Evolutionary conservation across 2,329 filamentous ascomycete species (phyloP), one percentile per base, ranked within the genome.

Genomic region (Rutstroemia sp.): DNA sequence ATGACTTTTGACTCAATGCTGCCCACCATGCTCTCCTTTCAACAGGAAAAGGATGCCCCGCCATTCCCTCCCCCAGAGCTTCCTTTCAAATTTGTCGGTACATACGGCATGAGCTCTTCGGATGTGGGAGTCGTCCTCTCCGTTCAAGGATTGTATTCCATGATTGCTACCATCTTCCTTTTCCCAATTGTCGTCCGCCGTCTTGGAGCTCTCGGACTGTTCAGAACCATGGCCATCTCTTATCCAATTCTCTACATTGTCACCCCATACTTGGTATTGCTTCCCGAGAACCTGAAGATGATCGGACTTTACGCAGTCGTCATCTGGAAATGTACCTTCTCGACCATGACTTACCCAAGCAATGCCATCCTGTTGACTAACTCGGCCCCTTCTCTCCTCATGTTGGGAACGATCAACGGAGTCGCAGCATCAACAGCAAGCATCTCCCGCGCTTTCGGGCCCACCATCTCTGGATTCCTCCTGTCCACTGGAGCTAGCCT

Each of bases 1-100:
- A 96, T 99, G 73, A 95, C 92, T 0, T 94, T 95, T 65, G 94
- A 99, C 72, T 89, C 96, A 68, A 80, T 97, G 49, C 85, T 97
- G 64, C 92, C 94, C 0, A 88, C 96, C 2, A 90, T 99, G 64
- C 82, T 99, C 73, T 66, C 64, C 16, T 64, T 61, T 7, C 53
- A 59, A 42, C 19, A 46, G 39, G 48, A 45, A 19, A 30, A 44
- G 19, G 40, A 30, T 39, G 42, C 50, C 16, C 62, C 61, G 66
- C 68, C 79, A 67, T 72, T 81, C 68, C 60, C 76, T 27, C 69
- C 72, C 16, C 64, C 73, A n/a, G 61, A 78, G 73, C 79, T 96
- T 2, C 92, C 92, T 0, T 94, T 99, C 76, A 87, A 88, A 65
- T 97, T 99, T 64, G 84, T 84, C 3, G 89, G 89, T 57, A 92